A percentile compares a stretch with the other conserved stretches of the same genome.
These are phyloP conservation scores for Cryptococcus wingfieldii DNA, from an alignment of 1,284 basidiomycete species.

Conservation along the genomic window DNA sequence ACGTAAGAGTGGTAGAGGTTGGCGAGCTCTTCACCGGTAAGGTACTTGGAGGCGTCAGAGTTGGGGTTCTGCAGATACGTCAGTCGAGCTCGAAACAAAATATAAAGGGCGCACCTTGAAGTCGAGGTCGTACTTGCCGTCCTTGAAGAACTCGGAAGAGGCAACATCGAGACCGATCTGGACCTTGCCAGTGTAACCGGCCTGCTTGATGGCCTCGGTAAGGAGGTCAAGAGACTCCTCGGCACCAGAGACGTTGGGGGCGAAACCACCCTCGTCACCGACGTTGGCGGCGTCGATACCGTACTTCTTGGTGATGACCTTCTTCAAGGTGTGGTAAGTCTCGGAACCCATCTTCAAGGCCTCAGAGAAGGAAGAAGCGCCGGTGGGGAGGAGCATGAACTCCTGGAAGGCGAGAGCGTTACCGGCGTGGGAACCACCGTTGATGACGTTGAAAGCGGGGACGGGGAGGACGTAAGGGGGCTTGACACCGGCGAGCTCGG, in stretches of 20 bases:
- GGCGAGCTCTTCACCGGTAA: constrained; percentile 86
- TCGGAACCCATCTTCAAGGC: constrained; percentile 98
- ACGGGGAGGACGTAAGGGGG: constrained; percentile 85
- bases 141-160: constrained; percentile 99
- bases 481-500: constrained; percentile 89
- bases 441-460: constrained; percentile 99
- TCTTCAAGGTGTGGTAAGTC: constrained; percentile 98
- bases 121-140: constrained; percentile 99
- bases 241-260: constrained; percentile 93
- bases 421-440: constrained; percentile 98
- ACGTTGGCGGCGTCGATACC: constrained; percentile 99
- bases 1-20: constrained; percentile 83
- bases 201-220: constrained; percentile 91
- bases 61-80: constrained; percentile 83
- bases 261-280: constrained; percentile 99
- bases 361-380: constrained; percentile 85
- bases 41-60: constrained; percentile 95
- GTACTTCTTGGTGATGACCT: constrained; percentile 98
- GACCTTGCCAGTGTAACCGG: constrained; percentile 97
- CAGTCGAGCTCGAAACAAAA: not conserved
- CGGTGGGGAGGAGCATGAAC: constrained; percentile 99
- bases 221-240: constrained; percentile 97
- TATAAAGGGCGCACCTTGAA: constrained; percentile 54
- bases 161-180: constrained; percentile 99
- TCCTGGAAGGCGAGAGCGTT: constrained; percentile 99